Percentiles rank a stretch among this genome's conserved stretches.
Evolutionary conservation across 805 yeast species (phyloP).

Genomic region (Huiozyma sinensis): DNA sequence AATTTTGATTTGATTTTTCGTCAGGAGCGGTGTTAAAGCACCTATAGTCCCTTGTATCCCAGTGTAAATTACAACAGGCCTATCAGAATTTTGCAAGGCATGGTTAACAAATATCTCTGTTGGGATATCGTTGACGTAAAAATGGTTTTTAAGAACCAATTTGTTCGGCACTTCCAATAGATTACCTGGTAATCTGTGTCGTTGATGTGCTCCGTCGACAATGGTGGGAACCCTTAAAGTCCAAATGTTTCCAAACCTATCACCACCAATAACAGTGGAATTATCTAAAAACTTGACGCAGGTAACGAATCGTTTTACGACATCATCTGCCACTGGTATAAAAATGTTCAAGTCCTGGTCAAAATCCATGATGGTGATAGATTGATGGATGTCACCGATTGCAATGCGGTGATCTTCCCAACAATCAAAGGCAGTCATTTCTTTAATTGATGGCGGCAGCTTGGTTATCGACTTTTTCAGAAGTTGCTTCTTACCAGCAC

Average conservation of each 20-base stretch:
- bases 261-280: constrained; percentile 73
- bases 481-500: constrained; percentile 70
- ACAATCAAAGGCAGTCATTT: constrained; percentile 41
- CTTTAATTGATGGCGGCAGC: constrained; percentile 33
- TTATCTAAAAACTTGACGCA: constrained; percentile 52
- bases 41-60: constrained; percentile 83
- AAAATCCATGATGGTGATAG: constrained; percentile 48
- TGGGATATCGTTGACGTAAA: constrained; percentile 59
- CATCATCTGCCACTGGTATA: constrained; percentile 59
- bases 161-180: constrained; percentile 34
- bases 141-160: constrained; percentile 43
- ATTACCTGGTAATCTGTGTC: constrained; percentile 10
- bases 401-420: constrained; percentile 50
- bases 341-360: constrained; percentile 41
- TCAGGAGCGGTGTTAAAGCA: constrained; percentile 52
- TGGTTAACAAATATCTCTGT: constrained; percentile 43
- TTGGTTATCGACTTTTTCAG: constrained; percentile 49
- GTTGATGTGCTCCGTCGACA: constrained; percentile 29
- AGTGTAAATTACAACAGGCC: constrained; percentile 54
- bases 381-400: constrained; percentile 61
- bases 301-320: constrained; percentile 56
- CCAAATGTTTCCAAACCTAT: constrained; percentile 73
- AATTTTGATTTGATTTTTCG: constrained; percentile 50
- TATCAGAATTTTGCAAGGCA: constrained; percentile 33
- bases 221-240: constrained; percentile 42